These are phyloP conservation scores for Samsoniella hepiali DNA, from an alignment of 2,329 filamentous ascomycete species.

Conservation along the genomic window DNA sequence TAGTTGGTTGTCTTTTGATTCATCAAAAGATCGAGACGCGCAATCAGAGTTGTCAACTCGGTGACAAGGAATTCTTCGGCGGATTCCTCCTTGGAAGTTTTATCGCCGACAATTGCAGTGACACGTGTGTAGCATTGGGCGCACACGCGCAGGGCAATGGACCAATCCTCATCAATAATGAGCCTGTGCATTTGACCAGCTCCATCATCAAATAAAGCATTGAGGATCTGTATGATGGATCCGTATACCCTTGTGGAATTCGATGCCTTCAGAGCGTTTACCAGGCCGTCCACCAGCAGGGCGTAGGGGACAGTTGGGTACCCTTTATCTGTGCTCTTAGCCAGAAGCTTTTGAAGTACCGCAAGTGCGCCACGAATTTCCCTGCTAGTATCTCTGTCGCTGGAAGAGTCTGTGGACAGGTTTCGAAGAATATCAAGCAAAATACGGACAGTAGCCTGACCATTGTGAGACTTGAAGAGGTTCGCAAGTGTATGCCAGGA, in stretches of 20 bases:
- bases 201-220: conserved; percentile 53
- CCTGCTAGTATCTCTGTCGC: conserved; percentile 50
- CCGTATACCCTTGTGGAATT: conserved; percentile 44
- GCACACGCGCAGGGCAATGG: conserved; percentile 57
- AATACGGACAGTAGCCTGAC: conserved; percentile 64
- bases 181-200: conserved; percentile 52
- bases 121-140: conserved; percentile 47
- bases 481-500: conserved; percentile 70
- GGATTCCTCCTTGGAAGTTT: conserved; percentile 27
- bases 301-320: conserved; percentile 59
- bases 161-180: conserved; percentile 65
- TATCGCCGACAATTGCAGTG: conserved; percentile 22
- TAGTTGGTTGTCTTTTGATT: conserved; percentile 49
- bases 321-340: conserved; percentile 56
- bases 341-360: conserved; percentile 61
- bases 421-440: conserved; percentile 60
- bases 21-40: conserved; percentile 47
- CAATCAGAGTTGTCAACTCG: conserved; percentile 45
- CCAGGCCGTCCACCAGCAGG: conserved; percentile 56
- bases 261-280: conserved; percentile 46
- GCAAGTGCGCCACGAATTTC: conserved; percentile 61
- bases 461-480: conserved; percentile 70
- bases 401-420: conserved; percentile 42
- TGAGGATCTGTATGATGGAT: conserved; percentile 51
- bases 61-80: conserved; percentile 38